Evolutionary conservation across 2,329 filamentous ascomycete genomes (phyloP).

Genomic region (Aspergillus brunneoviolaceus): DNA sequence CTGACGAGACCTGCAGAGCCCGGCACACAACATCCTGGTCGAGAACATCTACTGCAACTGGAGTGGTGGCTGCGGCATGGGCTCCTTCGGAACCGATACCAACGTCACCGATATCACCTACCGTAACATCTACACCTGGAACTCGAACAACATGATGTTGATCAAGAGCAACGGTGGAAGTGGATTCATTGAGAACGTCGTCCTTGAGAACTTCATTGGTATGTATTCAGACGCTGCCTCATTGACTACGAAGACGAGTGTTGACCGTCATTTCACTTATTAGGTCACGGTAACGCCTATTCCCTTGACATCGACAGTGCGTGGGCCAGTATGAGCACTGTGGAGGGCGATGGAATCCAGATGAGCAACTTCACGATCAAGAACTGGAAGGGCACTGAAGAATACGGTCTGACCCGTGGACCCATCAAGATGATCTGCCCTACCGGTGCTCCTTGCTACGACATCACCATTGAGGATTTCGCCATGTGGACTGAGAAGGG

Average conservation of each 20-base stretch:
- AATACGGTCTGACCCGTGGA: conserved; percentile 51
- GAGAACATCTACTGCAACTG: conserved; percentile 64
- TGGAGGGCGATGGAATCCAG: conserved; percentile 52
- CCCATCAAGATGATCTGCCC: conserved; percentile 57
- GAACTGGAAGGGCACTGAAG: conserved; percentile 56
- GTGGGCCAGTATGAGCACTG: conserved; percentile 48
- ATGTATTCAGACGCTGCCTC: not conserved
- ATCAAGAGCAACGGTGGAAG: conserved; percentile 61
- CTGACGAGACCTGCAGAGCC: conserved; percentile 34
- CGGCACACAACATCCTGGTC: conserved; percentile 54
- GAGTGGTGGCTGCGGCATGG: conserved; percentile 59
- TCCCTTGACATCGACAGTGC: conserved; percentile 56
- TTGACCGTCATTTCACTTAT: not conserved
- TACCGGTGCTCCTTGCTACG: conserved; percentile 52
- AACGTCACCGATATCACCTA: conserved; percentile 56
- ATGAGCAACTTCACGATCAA: conserved; percentile 54
- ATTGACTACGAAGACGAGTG: not conserved
- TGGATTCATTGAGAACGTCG: conserved; percentile 52
- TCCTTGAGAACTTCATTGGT: conserved; percentile 57
- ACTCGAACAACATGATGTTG: conserved; percentile 63
- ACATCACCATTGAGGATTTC: conserved; percentile 53
- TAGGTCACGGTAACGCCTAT: conserved; percentile 59
- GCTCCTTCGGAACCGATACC: conserved; percentile 52
- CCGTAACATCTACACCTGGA: conserved; percentile 58
- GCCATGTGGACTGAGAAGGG: conserved; percentile 46